phyloP scores from a whole-genome alignment of 164 flowering plant species.

The Aristolochia californica region DNA sequence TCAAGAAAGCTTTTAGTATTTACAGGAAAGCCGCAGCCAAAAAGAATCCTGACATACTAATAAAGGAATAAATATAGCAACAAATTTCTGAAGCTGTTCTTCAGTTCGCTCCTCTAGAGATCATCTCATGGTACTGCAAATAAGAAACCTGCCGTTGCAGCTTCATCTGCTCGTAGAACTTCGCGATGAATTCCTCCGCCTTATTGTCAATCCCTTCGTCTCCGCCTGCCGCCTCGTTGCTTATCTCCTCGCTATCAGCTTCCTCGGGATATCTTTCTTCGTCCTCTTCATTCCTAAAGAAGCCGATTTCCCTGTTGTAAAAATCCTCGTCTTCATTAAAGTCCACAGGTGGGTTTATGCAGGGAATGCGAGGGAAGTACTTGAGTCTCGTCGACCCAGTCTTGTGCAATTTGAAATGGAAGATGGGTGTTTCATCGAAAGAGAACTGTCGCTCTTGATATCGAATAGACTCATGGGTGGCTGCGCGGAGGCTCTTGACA shows the following conservation, averaged over 20 bases:
- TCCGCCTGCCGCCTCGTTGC: slow-evolving; percentile 1
- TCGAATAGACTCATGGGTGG: slow-evolving; percentile 11
- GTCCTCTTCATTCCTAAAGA: slow-evolving; percentile 12
- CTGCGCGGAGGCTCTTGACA: slow-evolving; percentile 26
- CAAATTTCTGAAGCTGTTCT: not conserved
- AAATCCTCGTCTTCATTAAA: slow-evolving; percentile 19
- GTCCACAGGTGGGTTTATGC: slow-evolving; percentile 41
- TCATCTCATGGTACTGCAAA: slow-evolving; percentile 31
- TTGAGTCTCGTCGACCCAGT: slow-evolving; percentile 47
- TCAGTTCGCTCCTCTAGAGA: slow-evolving; percentile 9
- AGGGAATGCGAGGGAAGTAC: slow-evolving; percentile 42
- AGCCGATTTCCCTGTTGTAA: slow-evolving; percentile 4
- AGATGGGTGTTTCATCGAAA: slow-evolving; percentile 64
- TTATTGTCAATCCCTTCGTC: slow-evolving; percentile 48
- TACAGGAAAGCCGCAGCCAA: not conserved
- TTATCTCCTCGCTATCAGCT: slow-evolving; percentile 1
- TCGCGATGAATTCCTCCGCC: slow-evolving; percentile 65
- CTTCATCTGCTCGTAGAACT: slow-evolving; percentile 55
- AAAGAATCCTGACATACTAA: not conserved
- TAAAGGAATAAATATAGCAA: not conserved
- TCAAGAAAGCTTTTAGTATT: not conserved
- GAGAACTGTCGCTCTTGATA: slow-evolving; percentile 70
- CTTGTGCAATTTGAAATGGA: slow-evolving; percentile 49
- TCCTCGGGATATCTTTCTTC: slow-evolving; percentile 8
- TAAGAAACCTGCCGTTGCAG: slow-evolving; percentile 58